Conservation (phyloP, 2,329 filamentous ascomycete genomes). For the Botryotinia narcissicola region DNA sequence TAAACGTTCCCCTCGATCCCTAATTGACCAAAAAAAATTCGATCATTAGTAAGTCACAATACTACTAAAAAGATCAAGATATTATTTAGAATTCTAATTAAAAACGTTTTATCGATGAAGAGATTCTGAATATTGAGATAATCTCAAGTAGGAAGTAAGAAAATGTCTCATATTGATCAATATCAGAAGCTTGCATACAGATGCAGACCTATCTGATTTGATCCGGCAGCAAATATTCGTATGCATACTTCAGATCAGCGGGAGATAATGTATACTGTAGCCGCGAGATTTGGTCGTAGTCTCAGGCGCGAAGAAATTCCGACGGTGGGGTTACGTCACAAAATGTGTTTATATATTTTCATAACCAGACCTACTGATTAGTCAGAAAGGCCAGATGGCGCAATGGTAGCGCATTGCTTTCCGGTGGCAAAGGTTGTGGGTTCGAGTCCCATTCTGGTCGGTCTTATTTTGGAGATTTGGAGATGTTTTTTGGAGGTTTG, state of each 20-base stretch:
- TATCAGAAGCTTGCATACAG: not conserved
- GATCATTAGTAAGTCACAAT: too few relatives aligned
- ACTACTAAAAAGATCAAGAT: too few relatives aligned
- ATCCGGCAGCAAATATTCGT: not conserved
- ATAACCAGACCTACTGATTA: rapidly evolving
- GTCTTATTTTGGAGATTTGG: not conserved
- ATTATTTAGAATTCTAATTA: too few relatives aligned
- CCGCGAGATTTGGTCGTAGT: not conserved
- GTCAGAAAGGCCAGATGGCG: constrained; percentile 24
- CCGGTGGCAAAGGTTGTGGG: constrained; percentile 35
- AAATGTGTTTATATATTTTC: not conserved
- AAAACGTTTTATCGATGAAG: too few relatives aligned
- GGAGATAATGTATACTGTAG: not conserved
- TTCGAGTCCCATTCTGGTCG: constrained; percentile 33
- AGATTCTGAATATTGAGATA: too few relatives aligned
- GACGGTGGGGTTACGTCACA: not conserved
- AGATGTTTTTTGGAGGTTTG: not conserved
- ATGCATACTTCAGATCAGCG: not conserved
- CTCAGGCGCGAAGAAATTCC: not conserved
- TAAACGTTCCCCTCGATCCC: too few relatives aligned
- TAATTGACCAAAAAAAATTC: too few relatives aligned
- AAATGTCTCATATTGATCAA: not conserved
- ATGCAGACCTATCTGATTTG: not conserved
- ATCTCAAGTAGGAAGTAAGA: not conserved
- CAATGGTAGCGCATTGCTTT: constrained; percentile 36